A percentile compares a stretch with the other conserved stretches of the same genome.
Conservation (phyloP, 1,139 yeast species). For the Pichia norvegensis region DNA sequence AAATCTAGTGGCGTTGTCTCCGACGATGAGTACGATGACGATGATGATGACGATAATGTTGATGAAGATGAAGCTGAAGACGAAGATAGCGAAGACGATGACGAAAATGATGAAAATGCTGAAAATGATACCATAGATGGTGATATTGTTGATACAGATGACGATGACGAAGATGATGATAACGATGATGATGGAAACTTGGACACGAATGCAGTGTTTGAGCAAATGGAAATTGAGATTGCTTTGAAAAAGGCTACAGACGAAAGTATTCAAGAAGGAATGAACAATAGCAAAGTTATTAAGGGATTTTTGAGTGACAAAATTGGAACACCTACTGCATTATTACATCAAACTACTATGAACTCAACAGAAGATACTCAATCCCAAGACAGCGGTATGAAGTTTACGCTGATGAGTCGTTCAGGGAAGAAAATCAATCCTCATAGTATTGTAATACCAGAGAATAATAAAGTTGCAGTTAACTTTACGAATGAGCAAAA, state of each 20-base stretch:
- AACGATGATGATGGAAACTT: conserved; percentile 3
- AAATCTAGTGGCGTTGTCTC: background rate
- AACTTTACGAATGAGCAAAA: conserved; percentile 31
- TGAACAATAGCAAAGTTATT: background rate
- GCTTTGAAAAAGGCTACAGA: conserved; percentile 44
- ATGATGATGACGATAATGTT: conserved; percentile 4
- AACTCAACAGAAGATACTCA: background rate
- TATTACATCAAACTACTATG: conserved; percentile 2
- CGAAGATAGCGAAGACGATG: conserved; percentile 13
- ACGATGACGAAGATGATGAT: conserved; percentile 23
- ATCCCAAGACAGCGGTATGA: conserved; percentile 16
- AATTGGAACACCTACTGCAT: conserved; percentile 10
- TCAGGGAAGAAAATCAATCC: conserved; percentile 41
- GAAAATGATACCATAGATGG: conserved; percentile 7
- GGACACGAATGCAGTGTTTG: conserved; percentile 23
- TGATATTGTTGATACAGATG: too few species aligned
- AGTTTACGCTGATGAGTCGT: conserved; percentile 48
- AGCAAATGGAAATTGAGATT: conserved; percentile 30
- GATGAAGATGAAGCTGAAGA: conserved; percentile 7
- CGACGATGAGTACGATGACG: background rate
- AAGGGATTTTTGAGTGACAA: conserved; percentile 20
- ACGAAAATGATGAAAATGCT: conserved; percentile 11
- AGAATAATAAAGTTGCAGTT: conserved; percentile 41
- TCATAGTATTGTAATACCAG: conserved; percentile 41
- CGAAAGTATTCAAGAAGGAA: conserved; percentile 31